Base-by-base conservation (phyloP, 2,329 filamentous ascomycete species). In the Raffaelea albimanens region DNA sequence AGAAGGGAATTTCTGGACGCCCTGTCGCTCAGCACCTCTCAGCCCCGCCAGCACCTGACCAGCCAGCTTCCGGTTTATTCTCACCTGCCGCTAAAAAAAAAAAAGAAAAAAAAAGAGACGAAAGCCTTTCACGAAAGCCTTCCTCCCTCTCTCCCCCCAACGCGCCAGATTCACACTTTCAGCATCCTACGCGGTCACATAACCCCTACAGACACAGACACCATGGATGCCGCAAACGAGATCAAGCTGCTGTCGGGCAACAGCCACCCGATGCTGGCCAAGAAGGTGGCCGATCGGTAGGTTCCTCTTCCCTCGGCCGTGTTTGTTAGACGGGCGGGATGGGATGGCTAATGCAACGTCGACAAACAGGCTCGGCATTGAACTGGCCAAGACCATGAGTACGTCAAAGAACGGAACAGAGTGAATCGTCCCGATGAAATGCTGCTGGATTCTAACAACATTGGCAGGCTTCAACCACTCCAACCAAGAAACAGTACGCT, bases 401-500 rank as follows among this genome's bases (percentile, higher is more conserved):
- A 3, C 9, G 50, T 50, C 7, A n/a, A 9, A 19, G 7, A 16
- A 4, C 21, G 8, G 19, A 5, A 18, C 31, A 21, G n/a, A 14
- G 20, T 4, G 41, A 50, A 44, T 39, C 19, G 14, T 39, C 19
- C 18, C 8, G 20, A 5, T 3, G 18, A 33, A 4, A n/a, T n/a
- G n/a, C n/a, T n/a, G n/a, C n/a, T n/a, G n/a, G 5, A 4, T 20
- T 25, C 44, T 49, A 39, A 51, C 49, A 14, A n/a, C 5, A 21
- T 21, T 22, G 16, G 1, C 40, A 54, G 51, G 51, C 46, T 73
- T 91, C 52, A 87, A 90, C 63, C 89, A 90, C 69, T 90, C 86
- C 43, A 91, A 91, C 65, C 85, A 88, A 60, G 86, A 93, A 63
- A 90, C 85, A 3, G 54, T 54, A 34, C 4, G 53, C 9, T 11